Evolutionary conservation across 169 alveolate species (phyloP), one percentile per base, ranked within the genome.

Genomic region (Babesia sp.): DNA sequence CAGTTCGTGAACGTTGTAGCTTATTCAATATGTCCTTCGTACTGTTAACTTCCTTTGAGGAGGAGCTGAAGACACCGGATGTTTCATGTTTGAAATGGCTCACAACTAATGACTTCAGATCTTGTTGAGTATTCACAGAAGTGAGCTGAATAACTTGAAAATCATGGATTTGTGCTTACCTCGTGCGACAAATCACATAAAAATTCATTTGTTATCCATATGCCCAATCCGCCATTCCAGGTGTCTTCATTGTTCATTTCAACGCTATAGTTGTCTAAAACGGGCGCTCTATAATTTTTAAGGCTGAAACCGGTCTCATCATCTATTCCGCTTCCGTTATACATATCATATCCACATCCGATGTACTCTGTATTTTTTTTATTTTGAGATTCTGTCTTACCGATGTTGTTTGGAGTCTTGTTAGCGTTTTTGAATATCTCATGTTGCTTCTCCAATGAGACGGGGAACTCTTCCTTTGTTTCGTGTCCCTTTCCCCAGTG

Each of bases 321-420:
- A 29, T 74, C 85, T 4, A 53, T 55, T 42, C 53, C 45, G 29
- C 42, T 45, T 14, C 57, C 67, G 46, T 37, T 39, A 70, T 55
- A 55, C 60, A 80, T 57, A 34, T 71, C 81, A 60, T 80, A 80
- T 39, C 88, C 88, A 50, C 69, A 71, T 0, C 88, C 88, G 8
- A 80, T 22, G 48, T 69, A 80, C 46, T 80, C 88, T 80, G 55
- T n/a, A 58, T 18, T 28, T 28, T 22, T 6, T 29, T 37, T n/a
- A 29, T 31, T 0, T 0, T 3, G 4, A 1, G 6, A 9, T 14
- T 5, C 5, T 5, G 39, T 14, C 36, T 46, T 42, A 58, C 82
- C 82, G 6, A 71, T 71, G 54, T 71, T 71, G 24, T 68, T 68
- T 5, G 67, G 55, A 3, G 71, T 58, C 12, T 31, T 36, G 46